These are phyloP conservation scores for Dactylellina parvicollis DNA, from an alignment of 2,329 filamentous ascomycete genomes.

Conservation along the genomic window DNA sequence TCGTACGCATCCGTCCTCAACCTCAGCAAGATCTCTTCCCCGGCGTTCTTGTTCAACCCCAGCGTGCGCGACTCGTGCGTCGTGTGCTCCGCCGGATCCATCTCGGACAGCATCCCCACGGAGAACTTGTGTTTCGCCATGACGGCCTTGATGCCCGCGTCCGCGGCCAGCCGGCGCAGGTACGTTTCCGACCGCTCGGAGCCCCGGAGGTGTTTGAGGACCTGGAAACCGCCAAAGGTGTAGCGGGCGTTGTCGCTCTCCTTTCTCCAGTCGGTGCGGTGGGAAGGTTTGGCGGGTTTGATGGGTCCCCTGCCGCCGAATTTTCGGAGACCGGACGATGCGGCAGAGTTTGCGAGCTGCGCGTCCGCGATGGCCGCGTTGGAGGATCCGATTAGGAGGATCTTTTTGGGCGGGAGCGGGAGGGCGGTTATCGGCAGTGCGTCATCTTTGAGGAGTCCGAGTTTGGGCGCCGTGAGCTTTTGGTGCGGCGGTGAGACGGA, in stretches of 20 bases:
- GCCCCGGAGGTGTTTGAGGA: conserved; percentile 79
- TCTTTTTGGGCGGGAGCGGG: conserved; percentile 69
- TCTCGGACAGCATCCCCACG: conserved; percentile 89
- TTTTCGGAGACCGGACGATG: conserved; percentile 58
- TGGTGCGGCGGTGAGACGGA: conserved; percentile 70
- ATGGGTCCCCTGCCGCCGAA: conserved; percentile 62
- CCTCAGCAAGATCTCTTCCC: conserved; percentile 89
- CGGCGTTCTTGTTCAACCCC: conserved; percentile 85
- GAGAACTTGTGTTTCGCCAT: conserved; percentile 88
- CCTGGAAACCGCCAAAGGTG: conserved; percentile 81
- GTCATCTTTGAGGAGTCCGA: conserved; percentile 72
- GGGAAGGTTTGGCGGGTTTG: conserved; percentile 62
- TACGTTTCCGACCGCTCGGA: conserved; percentile 76
- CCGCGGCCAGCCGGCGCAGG: conserved; percentile 78
- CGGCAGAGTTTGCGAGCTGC: conserved; percentile 52
- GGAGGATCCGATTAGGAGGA: conserved; percentile 66
- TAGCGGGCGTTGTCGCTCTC: conserved; percentile 72
- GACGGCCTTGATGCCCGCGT: conserved; percentile 82
- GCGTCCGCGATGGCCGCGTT: conserved; percentile 66
- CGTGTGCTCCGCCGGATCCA: conserved; percentile 88
- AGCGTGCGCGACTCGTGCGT: conserved; percentile 72
- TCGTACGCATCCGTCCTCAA: conserved; percentile 93
- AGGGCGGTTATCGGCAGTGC: conserved; percentile 66
- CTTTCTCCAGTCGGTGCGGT: conserved; percentile 63
- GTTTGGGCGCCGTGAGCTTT: conserved; percentile 74